A percentile compares a stretch with the other conserved stretches of the same genome.
Conservation (phyloP, 768 basidiomycete genomes). For the Suillus subluteus region DNA sequence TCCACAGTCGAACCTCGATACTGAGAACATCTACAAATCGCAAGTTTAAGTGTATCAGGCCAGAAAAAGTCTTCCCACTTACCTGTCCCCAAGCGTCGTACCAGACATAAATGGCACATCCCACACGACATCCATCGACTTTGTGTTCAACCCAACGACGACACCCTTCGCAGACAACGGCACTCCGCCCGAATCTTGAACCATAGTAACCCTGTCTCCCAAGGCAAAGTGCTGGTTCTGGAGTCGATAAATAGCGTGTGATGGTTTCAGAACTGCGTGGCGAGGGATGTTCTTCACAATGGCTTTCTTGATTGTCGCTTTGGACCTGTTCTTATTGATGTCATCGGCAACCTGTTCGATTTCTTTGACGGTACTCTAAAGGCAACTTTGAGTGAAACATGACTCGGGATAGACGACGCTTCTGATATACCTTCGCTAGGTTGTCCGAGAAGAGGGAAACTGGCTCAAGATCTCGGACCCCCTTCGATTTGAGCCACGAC, state of each 20-base stretch:
- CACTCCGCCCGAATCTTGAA: constrained; percentile 91
- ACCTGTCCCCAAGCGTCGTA: constrained; percentile 83
- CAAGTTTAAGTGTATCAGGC: constrained; percentile 1
- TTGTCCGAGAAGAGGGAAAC: constrained; percentile 93
- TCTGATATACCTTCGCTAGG: constrained; percentile 70
- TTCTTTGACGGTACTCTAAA: constrained; percentile 73
- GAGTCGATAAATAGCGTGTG: constrained; percentile 85
- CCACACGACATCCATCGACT: constrained; percentile 94
- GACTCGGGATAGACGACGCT: background rate
- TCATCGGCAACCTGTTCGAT: constrained; percentile 79
- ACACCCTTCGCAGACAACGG: constrained; percentile 92
- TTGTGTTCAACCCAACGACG: constrained; percentile 85
- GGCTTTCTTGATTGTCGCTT: constrained; percentile 79
- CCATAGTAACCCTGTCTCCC: constrained; percentile 95
- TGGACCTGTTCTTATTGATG: constrained; percentile 62
- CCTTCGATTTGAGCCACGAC: constrained; percentile 83
- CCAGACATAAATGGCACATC: constrained; percentile 96
- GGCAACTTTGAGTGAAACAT: background rate
- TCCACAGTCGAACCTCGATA: constrained; percentile 91
- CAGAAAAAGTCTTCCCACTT: constrained; percentile 12
- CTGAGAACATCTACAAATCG: constrained; percentile 70
- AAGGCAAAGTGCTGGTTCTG: constrained; percentile 87
- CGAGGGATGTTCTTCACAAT: constrained; percentile 94
- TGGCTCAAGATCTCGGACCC: constrained; percentile 88
- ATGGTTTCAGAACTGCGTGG: constrained; percentile 90